Evolutionary conservation across 2,329 filamentous ascomycete species (phyloP), one percentile per base, ranked within the genome.

Genomic region (Setomelanomma holmii): DNA sequence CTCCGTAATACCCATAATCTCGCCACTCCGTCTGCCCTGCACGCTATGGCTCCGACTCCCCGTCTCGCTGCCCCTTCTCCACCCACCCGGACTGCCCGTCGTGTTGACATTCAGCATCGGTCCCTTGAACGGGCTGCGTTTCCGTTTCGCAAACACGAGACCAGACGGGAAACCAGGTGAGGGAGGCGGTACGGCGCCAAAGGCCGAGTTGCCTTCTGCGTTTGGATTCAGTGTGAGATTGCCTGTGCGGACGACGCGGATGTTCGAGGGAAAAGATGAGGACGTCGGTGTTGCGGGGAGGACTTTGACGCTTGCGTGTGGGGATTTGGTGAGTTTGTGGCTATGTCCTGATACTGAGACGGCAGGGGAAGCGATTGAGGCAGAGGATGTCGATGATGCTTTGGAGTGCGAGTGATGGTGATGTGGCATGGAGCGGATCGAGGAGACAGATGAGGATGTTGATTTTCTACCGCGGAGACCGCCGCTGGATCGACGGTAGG

Each of bases 361-460:
- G 12, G 73, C 73, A 33, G 80, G 80, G 1, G 78, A 80, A 10
- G 74, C 74, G 38, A 81, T 89, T 30, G 89, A 89, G 16, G 87
- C 84, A 4, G 84, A 96, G 38, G 92, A 96, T 1, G 92, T 95
- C 0, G 92, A 97, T 0, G 91, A 96, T 0, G 95, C 92, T 75
- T 98, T 98, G 19, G 92, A 96, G 73, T 97, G 93, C 1, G 89
- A 88, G 71, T 91, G 89, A 61, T 93, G 90, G 66, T 93, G 92
- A 69, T 72, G 69, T 30, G 71, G 72, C 69, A 98, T 91, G 39
- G 90, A 96, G 52, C 95, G 88, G 51, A 99, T 88, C 0, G 92
- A 96, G 1, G 92, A 97, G 14, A 99, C 87, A 0, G 93, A 98
- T 0, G 92, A 96, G 0, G 92, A 97, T 0, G 95, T 99, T 0